These are phyloP conservation scores for Rubia occidens DNA, from an alignment of 305 asterid genomes.

Conservation along the genomic window DNA sequence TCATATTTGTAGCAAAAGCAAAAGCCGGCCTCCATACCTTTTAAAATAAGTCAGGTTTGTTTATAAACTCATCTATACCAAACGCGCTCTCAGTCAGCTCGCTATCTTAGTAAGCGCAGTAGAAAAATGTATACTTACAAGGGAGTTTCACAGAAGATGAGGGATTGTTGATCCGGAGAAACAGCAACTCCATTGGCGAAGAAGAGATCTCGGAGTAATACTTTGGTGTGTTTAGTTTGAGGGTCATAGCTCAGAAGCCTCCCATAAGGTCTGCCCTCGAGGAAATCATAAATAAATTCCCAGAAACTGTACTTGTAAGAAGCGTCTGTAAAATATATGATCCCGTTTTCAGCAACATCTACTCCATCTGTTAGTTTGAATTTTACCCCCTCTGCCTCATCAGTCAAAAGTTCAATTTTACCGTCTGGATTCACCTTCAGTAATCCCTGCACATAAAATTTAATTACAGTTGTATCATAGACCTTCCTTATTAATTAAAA, in stretches of 20 bases:
- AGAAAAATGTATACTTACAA: slow-evolving; percentile 31
- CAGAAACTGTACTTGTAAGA: slow-evolving; percentile 38
- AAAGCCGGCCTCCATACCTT: too few relatives aligned
- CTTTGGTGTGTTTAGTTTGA: slow-evolving; percentile 43
- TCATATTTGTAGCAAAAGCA: too few relatives aligned
- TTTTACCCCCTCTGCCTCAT: slow-evolving; percentile 63
- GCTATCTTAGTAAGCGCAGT: too few relatives aligned
- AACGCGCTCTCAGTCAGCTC: too few relatives aligned
- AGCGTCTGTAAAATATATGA: slow-evolving; percentile 75
- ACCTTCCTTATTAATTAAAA: too few relatives aligned
- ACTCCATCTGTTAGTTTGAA: slow-evolving; percentile 69
- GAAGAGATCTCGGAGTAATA: slow-evolving; percentile 41
- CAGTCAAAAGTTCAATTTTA: slow-evolving; percentile 38
- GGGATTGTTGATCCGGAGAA: slow-evolving; percentile 47
- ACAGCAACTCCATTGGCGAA: slow-evolving; percentile 75
- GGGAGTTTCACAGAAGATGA: slow-evolving; percentile 63
- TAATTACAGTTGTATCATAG: too few relatives aligned
- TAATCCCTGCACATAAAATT: slow-evolving; percentile 44
- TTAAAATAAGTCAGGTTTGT: too few relatives aligned
- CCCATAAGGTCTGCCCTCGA: slow-evolving; percentile 64
- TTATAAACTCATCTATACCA: too few relatives aligned
- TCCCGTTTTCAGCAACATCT: slow-evolving; percentile 52
- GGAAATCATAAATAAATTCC: slow-evolving; percentile 26
- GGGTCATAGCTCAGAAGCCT: slow-evolving; percentile 75
- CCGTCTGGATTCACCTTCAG: slow-evolving; percentile 55